phyloP scores from a whole-genome alignment of 2,329 filamentous ascomycete species.

The Sporothrix pallida region DNA sequence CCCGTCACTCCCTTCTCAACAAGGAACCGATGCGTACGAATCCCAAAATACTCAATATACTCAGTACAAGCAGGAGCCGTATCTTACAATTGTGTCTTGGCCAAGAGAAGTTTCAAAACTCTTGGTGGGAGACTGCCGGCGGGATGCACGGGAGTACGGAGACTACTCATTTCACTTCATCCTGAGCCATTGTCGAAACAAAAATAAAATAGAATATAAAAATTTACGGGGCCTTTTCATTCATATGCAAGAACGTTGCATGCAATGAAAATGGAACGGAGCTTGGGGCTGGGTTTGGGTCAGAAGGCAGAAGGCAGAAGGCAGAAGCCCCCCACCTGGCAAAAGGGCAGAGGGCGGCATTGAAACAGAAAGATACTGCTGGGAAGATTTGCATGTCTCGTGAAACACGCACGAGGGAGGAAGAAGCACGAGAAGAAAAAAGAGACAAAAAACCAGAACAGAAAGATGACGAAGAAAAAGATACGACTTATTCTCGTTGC shows the following conservation, averaged over 20 bases:
- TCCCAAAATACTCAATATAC: neutral
- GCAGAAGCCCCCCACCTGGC: neutral
- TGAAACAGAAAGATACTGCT: neutral
- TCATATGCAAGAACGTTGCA: neutral
- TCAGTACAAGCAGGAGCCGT: neutral
- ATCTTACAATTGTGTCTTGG: conserved; percentile 3
- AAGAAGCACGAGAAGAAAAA: neutral
- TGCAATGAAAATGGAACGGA: conserved; percentile 9
- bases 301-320: no score
- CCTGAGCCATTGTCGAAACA: neutral
- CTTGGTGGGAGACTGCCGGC: neutral
- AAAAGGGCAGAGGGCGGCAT: neutral
- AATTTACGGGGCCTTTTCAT: neutral
- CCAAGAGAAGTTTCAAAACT: neutral
- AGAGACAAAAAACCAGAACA: neutral
- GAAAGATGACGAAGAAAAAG: no score
- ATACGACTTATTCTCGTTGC: neutral
- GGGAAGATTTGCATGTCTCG: conserved; percentile 19
- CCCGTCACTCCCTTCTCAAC: neutral
- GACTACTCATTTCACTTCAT: neutral
- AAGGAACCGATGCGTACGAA: neutral
- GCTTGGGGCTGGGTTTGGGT: no score
- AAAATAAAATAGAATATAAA: neutral
- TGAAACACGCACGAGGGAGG: neutral
- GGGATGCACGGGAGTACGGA: neutral